Evolutionary conservation across 345 rosid species (phyloP).

Genomic region (Brassica juncea): DNA sequence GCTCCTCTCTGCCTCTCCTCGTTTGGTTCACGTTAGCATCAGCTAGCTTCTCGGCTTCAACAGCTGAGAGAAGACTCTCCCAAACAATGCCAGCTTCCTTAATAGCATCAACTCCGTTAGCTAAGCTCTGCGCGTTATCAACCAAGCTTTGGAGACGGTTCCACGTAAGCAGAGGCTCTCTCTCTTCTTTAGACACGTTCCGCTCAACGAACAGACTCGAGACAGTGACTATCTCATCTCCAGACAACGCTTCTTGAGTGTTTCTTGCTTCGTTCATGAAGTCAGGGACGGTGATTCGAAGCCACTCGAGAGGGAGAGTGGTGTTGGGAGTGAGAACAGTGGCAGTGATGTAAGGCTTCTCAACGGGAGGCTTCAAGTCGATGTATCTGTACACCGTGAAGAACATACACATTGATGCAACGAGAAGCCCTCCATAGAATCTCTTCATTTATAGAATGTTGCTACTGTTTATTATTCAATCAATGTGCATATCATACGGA

Average conservation of each 20-base stretch:
- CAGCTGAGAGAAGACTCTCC: slow-evolving; percentile 70
- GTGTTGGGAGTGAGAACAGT: slow-evolving; percentile 51
- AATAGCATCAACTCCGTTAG: slow-evolving; percentile 81
- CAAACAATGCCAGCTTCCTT: slow-evolving; percentile 92
- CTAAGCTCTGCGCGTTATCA: slow-evolving; percentile 64
- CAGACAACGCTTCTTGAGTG: slow-evolving; percentile 62
- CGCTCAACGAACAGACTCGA: slow-evolving; percentile 56
- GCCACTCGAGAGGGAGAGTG: slow-evolving; percentile 81
- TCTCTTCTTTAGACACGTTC: slow-evolving; percentile 69
- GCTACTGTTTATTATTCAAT: background rate
- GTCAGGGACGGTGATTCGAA: slow-evolving; percentile 52
- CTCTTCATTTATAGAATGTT: slow-evolving; percentile 58
- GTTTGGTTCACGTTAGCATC: slow-evolving; percentile 52
- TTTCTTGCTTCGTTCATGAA: slow-evolving; percentile 57
- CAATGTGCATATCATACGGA: background rate
- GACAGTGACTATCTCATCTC: slow-evolving; percentile 43
- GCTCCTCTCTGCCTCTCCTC: slow-evolving; percentile 56
- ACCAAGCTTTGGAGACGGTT: slow-evolving; percentile 58
- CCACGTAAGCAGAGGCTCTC: slow-evolving; percentile 74
- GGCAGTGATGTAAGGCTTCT: slow-evolving; percentile 51
- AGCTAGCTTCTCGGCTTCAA: slow-evolving; percentile 62
- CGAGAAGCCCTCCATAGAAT: slow-evolving; percentile 69
- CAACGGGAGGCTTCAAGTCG: slow-evolving; percentile 61
- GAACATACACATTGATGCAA: slow-evolving; percentile 73
- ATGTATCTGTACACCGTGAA: slow-evolving; percentile 68